A percentile compares a stretch with the other conserved stretches of the same genome.
Evolutionary conservation across 768 basidiomycete genomes (phyloP).

Genomic region (Dentipellis fragilis): DNA sequence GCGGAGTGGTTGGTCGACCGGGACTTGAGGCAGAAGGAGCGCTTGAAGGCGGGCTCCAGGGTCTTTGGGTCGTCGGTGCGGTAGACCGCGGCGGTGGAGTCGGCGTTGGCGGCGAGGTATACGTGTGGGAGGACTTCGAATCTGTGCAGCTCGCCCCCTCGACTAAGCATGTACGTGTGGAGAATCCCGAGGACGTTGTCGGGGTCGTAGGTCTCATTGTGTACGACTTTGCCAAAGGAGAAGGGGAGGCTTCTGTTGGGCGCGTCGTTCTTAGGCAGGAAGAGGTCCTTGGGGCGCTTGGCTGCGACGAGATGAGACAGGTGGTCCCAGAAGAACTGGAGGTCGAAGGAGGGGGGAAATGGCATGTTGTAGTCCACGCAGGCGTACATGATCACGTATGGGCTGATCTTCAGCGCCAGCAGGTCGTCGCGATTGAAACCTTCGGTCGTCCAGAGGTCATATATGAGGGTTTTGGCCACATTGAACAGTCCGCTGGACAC

Average conservation of each 20-base stretch:
- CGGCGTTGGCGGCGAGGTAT: neutral
- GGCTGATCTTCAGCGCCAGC: constrained; percentile 8
- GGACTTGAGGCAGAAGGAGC: neutral
- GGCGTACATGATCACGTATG: constrained; percentile 10
- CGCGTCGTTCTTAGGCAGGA: neutral
- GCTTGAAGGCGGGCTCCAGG: neutral
- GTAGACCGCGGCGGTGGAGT: constrained; percentile 4
- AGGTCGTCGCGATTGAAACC: neutral
- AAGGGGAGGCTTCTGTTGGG: neutral
- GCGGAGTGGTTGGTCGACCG: constrained; percentile 2
- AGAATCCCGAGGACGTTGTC: neutral
- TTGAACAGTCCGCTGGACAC: neutral
- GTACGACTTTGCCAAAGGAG: neutral
- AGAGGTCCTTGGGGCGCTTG: constrained; percentile 4
- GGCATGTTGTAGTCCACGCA: constrained; percentile 12
- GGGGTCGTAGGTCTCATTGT: neutral
- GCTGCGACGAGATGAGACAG: constrained; percentile 8
- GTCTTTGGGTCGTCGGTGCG: neutral
- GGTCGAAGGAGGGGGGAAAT: constrained; percentile 7
- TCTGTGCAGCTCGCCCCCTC: neutral
- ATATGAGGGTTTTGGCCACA: neutral
- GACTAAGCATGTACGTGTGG: neutral
- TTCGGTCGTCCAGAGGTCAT: too few species aligned
- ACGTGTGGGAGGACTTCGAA: neutral
- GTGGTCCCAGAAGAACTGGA: constrained; percentile 10